These are phyloP conservation scores for Intubia oerlemansii DNA, from an alignment of 2,329 filamentous ascomycete species.

Conservation along the genomic window DNA sequence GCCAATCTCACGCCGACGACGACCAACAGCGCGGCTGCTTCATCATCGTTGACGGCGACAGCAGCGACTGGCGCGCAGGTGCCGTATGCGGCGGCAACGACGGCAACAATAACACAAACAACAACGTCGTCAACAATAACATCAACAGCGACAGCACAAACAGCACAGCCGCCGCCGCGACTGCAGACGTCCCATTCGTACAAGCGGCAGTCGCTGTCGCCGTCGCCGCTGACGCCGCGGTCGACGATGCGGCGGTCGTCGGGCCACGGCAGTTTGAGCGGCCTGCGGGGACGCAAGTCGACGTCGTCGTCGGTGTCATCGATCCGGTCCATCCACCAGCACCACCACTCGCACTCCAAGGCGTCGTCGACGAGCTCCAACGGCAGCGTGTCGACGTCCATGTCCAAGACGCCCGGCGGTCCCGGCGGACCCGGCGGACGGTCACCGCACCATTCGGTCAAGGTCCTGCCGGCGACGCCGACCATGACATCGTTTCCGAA, in stretches of 20 bases:
- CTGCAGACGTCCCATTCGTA: too few species aligned
- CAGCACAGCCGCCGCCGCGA: too few species aligned
- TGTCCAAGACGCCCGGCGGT: constrained; percentile 45
- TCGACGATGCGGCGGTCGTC: constrained; percentile 60
- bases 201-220: constrained; percentile 71
- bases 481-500: constrained; percentile 56
- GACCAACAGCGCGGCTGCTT: too few species aligned
- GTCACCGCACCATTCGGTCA: constrained; percentile 76
- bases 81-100: too few species aligned
- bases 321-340: constrained; percentile 74
- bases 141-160: too few species aligned
- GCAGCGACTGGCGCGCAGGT: too few species aligned
- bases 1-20: too few species aligned
- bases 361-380: constrained; percentile 81
- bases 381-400: constrained; percentile 44
- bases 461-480: constrained; percentile 83
- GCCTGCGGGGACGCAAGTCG: constrained; percentile 78
- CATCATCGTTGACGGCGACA: too few species aligned
- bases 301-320: constrained; percentile 91
- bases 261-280: constrained; percentile 31
- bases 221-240: constrained; percentile 70
- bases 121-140: too few species aligned
- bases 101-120: too few species aligned
- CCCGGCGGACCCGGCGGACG: constrained; percentile 37
- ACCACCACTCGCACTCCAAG: constrained; percentile 76